These are phyloP conservation scores for Nepenthes mirabilis DNA, from an alignment of 148 eudicot genomes.

Conservation along the genomic window DNA sequence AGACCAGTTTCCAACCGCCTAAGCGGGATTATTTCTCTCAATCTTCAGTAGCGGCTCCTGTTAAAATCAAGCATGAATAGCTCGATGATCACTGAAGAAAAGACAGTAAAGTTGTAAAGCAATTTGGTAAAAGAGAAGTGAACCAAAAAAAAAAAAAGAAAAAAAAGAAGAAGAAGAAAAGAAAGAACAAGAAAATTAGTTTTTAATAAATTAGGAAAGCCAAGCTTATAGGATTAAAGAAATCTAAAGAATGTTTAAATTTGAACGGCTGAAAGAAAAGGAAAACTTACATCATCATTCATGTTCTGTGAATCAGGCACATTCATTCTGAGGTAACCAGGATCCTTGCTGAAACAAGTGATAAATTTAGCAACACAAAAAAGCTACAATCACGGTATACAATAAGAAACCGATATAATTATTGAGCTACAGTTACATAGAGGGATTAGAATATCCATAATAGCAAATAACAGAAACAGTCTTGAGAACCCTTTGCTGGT, in stretches of 20 bases:
- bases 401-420: neutral
- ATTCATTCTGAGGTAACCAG: conserved; percentile 82
- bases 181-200: too few relatives aligned
- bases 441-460: neutral
- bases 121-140: neutral
- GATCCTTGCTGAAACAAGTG: conserved; percentile 73
- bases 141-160: neutral
- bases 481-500: too few relatives aligned
- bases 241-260: too few relatives aligned
- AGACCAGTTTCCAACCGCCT: conserved; percentile 95
- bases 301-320: conserved; percentile 60
- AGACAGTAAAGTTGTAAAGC: neutral
- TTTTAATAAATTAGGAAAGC: too few relatives aligned
- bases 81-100: neutral
- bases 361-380: neutral
- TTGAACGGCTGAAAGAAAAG: too few relatives aligned
- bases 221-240: too few relatives aligned
- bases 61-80: neutral
- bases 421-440: neutral
- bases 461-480: neutral
- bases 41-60: conserved; percentile 89
- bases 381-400: neutral
- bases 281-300: conserved; percentile 38
- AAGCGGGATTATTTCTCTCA: conserved; percentile 68
- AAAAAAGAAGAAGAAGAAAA: too few relatives aligned